Evolutionary conservation across 1,139 yeast species (phyloP).

Genomic region (Yamadazyma jaroonii): DNA sequence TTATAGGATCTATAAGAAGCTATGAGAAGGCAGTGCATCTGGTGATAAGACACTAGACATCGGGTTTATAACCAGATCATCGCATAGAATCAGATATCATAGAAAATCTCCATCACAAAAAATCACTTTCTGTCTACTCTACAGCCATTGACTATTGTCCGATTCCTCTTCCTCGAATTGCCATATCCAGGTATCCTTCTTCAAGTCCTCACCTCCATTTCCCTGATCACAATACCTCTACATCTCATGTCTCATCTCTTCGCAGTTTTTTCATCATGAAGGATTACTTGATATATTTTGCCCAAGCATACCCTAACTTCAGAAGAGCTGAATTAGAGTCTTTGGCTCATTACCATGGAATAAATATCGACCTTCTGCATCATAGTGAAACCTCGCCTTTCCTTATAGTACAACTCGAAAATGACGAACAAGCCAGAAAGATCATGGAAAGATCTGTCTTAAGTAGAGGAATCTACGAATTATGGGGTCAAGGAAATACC

Average conservation of each 20-base stretch:
- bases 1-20: too few species aligned
- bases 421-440: slow-evolving; percentile 63
- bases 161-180: too few species aligned
- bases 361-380: slow-evolving; percentile 56
- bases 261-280: slow-evolving; percentile 30
- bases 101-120: too few species aligned
- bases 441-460: slow-evolving; percentile 69
- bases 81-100: too few species aligned
- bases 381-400: slow-evolving; percentile 70
- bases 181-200: too few species aligned
- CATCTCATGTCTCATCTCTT: slow-evolving; percentile 10
- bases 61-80: too few species aligned
- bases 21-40: too few species aligned
- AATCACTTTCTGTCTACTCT: too few species aligned
- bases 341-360: slow-evolving; percentile 60
- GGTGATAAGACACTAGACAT: too few species aligned
- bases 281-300: slow-evolving; percentile 72
- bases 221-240: background rate
- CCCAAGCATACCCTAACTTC: slow-evolving; percentile 80
- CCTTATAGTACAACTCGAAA: slow-evolving; percentile 58
- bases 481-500: slow-evolving; percentile 72
- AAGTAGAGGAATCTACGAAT: slow-evolving; percentile 74
- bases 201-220: too few species aligned
- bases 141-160: too few species aligned
- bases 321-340: slow-evolving; percentile 83